These are phyloP conservation scores for Globisporangium carolinianum DNA, from an alignment of 352 stramenopile genomes.

Conservation along the genomic window DNA sequence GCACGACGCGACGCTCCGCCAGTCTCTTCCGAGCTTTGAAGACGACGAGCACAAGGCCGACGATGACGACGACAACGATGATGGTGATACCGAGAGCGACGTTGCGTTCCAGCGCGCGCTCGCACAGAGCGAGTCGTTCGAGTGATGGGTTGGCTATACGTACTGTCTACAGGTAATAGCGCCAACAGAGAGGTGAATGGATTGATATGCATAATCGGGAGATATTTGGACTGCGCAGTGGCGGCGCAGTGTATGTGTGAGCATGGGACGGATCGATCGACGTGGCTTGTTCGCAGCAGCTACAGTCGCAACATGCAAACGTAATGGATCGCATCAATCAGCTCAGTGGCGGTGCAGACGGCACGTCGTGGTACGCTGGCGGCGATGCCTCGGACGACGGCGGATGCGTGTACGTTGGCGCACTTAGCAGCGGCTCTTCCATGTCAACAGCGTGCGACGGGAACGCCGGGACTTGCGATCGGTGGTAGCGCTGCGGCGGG, in stretches of 20 bases:
- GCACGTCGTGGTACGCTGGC: constrained; percentile 53
- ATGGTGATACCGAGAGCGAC: constrained; percentile 5
- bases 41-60: constrained; percentile 61
- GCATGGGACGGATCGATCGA: too few species aligned
- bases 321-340: constrained; percentile 5
- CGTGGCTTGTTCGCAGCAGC: too few species aligned
- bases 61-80: constrained; percentile 11
- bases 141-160: neutral
- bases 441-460: constrained; percentile 42
- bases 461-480: constrained; percentile 15
- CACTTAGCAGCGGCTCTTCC: constrained; percentile 54
- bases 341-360: constrained; percentile 50
- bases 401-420: constrained; percentile 30
- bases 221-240: too few species aligned
- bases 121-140: constrained; percentile 14
- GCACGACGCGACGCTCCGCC: constrained; percentile 33
- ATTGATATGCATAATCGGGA: too few species aligned
- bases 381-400: constrained; percentile 22
- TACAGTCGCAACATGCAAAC: too few species aligned
- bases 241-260: too few species aligned
- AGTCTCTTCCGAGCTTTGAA: constrained; percentile 44
- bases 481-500: too few species aligned
- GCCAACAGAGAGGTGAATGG: too few species aligned
- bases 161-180: too few species aligned
- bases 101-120: constrained; percentile 9